phyloP scores from a whole-genome alignment of 192 early-diverging fungal species.

The Coemansia asiatica region DNA sequence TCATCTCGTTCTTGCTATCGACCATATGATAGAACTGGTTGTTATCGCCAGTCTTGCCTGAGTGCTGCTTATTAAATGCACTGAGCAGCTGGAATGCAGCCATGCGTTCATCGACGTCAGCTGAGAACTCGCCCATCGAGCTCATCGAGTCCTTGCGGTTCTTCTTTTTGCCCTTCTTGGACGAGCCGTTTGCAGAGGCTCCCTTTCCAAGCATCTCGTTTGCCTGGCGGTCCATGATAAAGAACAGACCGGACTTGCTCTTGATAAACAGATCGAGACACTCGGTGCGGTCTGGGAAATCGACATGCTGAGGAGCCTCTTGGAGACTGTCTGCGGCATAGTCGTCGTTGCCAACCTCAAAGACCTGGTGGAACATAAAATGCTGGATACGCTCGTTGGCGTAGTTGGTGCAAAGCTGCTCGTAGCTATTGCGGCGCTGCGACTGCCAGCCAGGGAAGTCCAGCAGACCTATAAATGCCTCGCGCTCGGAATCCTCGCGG shows the following conservation, averaged over 20 bases:
- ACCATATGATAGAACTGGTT: slow-evolving; percentile 37
- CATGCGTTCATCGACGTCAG: slow-evolving; percentile 35
- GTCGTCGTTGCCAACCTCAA: slow-evolving; percentile 66
- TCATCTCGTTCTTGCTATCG: slow-evolving; percentile 56
- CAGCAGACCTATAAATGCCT: slow-evolving; percentile 62
- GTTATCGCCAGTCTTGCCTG: slow-evolving; percentile 33
- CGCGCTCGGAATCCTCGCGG: slow-evolving; percentile 64
- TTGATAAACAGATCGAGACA: slow-evolving; percentile 72
- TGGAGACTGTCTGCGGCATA: slow-evolving; percentile 75
- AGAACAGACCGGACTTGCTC: slow-evolving; percentile 70
- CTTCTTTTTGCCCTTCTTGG: slow-evolving; percentile 25
- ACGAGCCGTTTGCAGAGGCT: background rate
- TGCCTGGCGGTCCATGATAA: slow-evolving; percentile 68
- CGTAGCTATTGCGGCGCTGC: slow-evolving; percentile 72
- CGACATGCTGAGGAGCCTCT: slow-evolving; percentile 69
- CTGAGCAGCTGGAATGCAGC: slow-evolving; percentile 47
- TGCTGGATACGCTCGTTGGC: slow-evolving; percentile 71
- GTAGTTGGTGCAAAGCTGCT: slow-evolving; percentile 71
- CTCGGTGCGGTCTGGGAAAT: slow-evolving; percentile 60
- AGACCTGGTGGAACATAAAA: slow-evolving; percentile 49
- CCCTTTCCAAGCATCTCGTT: slow-evolving; percentile 34
- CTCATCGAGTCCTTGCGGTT: slow-evolving; percentile 29
- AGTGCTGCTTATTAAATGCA: slow-evolving; percentile 39
- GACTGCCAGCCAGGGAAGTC: slow-evolving; percentile 81
- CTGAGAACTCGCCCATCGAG: slow-evolving; percentile 36